Evolutionary conservation across 805 yeast genomes (phyloP), one percentile per base, ranked within the genome.

Genomic region (Wickerhamiella musiphila): DNA sequence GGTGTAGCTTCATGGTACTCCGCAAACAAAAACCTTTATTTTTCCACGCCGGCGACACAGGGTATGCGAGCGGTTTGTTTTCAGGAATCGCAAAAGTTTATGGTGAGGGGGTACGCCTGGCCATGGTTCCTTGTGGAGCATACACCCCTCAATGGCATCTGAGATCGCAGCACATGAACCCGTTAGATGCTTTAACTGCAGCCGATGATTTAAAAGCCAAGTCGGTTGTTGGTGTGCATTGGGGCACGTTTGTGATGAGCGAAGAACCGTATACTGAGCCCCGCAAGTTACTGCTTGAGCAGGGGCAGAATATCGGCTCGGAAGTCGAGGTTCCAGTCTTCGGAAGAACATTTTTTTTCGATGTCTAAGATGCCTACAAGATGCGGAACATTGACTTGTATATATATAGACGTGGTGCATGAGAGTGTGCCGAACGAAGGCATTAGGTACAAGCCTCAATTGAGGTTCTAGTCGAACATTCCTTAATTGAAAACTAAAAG

Each of bases 61-160:
- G 96, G 1, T 86, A 79, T 50, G 71, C 74, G n/a, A 46, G 63
- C 21, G 93, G 71, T 19, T 53, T 86, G 30, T 84, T 79, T 52
- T 56, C 60, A 10, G 59, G 69, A n/a, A 75, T 86, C 18, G 69
- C 74, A 2, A 53, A 63, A 23, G 66, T 61, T 18, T 75, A 63
- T 47, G 92, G 92, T 1, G 31, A 46, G 2, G 42, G 41, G 8
- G 65, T 70, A 6, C 56, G 54, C 35, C 57, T 84, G 18, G 79
- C 84, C 0, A 62, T 86, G 53, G 55, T 86, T 11, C 96, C 96
- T 0, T 82, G 92, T 39, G 96, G 96, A 0, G 94, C 93, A 38
- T 86, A 86, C 52, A 76, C 84, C 43, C 96, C 96, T 1, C 70
- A 77, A 44, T 81, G 94, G 94, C 95, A 84, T 47, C 84, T 86